Evolutionary conservation across 2,329 filamentous ascomycete genomes (phyloP).

Genomic region (Paracamarosporium sp.): DNA sequence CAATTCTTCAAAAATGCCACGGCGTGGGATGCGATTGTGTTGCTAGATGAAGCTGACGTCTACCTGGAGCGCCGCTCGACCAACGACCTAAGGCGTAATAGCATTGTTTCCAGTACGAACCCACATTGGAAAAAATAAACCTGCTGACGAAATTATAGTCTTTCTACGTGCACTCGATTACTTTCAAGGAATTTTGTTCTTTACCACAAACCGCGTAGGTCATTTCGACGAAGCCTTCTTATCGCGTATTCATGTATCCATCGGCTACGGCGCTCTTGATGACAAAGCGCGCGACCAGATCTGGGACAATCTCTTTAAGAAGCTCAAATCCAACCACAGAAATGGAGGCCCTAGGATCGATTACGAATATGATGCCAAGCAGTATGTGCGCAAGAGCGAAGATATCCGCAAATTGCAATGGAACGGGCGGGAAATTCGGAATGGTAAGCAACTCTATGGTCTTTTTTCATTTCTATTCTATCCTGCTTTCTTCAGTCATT

Average conservation of each 20-base stretch:
- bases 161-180: conserved; percentile 50
- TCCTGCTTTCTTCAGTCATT: neutral
- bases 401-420: conserved; percentile 21
- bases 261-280: conserved; percentile 5
- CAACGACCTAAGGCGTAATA: conserved; percentile 39
- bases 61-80: conserved; percentile 42
- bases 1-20: conserved; percentile 20
- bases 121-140: too few species aligned
- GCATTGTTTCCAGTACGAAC: conserved; percentile 39
- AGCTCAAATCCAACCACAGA: conserved; percentile 2
- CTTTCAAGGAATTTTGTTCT: conserved; percentile 36
- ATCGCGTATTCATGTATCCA: conserved; percentile 19
- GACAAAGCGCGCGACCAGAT: conserved; percentile 9
- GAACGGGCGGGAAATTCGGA: conserved; percentile 35
- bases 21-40: conserved; percentile 32
- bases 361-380: conserved; percentile 5
- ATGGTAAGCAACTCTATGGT: too few species aligned
- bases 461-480: neutral
- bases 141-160: too few species aligned
- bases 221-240: conserved; percentile 27
- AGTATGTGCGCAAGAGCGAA: conserved; percentile 9
- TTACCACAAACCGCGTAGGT: conserved; percentile 29
- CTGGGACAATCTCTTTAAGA: conserved; percentile 14
- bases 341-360: neutral
- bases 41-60: conserved; percentile 48